Evolutionary conservation across 352 stramenopile genomes (phyloP), one percentile per base, ranked within the genome.

Genomic region (Globisporangium splendens): DNA sequence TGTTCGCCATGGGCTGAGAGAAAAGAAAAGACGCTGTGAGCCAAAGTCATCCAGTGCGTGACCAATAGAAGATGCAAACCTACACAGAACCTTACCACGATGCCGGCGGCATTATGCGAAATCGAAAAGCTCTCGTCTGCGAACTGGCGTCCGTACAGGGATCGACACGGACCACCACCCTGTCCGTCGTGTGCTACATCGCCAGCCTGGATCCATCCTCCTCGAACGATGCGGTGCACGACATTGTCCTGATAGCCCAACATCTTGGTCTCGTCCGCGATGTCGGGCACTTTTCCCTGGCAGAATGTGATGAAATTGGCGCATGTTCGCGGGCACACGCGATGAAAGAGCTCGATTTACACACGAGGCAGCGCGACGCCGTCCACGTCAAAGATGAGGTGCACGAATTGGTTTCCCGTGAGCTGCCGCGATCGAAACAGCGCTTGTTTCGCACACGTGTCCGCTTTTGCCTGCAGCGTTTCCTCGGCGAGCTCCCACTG

Each of bases 1-100:
- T 81, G 67, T 99, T 99, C 31, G 97, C 97, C 97, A 99, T 99
- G 35, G 95, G 97, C 60, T 88, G 50, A 12, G 17, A 24, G 3
- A 14, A 22, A 46, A n/a, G 28, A 47, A n/a, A 38, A 43, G 51
- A 65, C 15, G 28, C 21, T 31, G 46, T 48, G 8, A 59, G 54
- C 11, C 8, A 57, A 24, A 43, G 2, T 18, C 42, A 5, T 38
- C 5, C 24, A 49, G 42, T 2, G 22, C 28, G 15, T 17, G 14
- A 0, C 15, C 13, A 46, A 1, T 41, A 39, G 50, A 24, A 46
- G 15, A 53, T 14, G 52, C 35, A 12, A 24, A n/a, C 28, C 8
- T 1, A 11, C 5, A 8, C 7, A 54, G 10, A 3, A 43, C 54
- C 69, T 41, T 77, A 86, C 78, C 33, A 94, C 61, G 50, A 92